These are phyloP conservation scores for Bacidia gigantensis DNA, from an alignment of 495 filamentous ascomycete genomes.

Conservation along the genomic window DNA sequence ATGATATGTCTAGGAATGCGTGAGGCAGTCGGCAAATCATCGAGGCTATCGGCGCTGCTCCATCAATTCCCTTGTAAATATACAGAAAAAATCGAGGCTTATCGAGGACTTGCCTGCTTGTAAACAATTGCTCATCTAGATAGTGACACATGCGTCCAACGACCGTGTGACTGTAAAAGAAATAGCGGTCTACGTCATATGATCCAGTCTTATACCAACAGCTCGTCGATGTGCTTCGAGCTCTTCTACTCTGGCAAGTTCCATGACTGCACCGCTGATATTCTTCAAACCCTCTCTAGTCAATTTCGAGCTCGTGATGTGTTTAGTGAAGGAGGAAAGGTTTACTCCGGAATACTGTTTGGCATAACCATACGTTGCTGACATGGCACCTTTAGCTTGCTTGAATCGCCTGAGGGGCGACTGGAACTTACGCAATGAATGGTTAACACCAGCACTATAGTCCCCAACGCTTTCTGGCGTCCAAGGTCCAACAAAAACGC, in stretches of 20 bases:
- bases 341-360: slow-evolving; percentile 98
- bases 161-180: too few relatives aligned
- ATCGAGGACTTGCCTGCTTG: too few relatives aligned
- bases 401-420: not conserved
- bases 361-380: slow-evolving; percentile 93
- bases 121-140: too few relatives aligned
- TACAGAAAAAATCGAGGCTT: not conserved
- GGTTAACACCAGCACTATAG: slow-evolving; percentile 95
- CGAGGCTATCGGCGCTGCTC: not conserved
- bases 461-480: slow-evolving; percentile 95
- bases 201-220: slow-evolving; percentile 68
- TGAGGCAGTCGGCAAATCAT: slow-evolving; percentile 14
- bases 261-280: slow-evolving; percentile 82
- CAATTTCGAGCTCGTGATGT: slow-evolving; percentile 85
- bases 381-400: slow-evolving; percentile 9
- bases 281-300: slow-evolving; percentile 71
- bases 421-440: slow-evolving; percentile 75
- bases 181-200: not conserved
- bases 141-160: too few relatives aligned
- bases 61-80: not conserved
- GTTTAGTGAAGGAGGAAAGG: slow-evolving; percentile 86
- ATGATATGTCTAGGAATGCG: slow-evolving; percentile 78
- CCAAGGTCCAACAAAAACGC: slow-evolving; percentile 90
- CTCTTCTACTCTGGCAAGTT: slow-evolving; percentile 84
- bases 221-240: slow-evolving; percentile 88